These are phyloP conservation scores for Stephania japonica DNA, from an alignment of 164 flowering plant genomes.

Conservation along the genomic window DNA sequence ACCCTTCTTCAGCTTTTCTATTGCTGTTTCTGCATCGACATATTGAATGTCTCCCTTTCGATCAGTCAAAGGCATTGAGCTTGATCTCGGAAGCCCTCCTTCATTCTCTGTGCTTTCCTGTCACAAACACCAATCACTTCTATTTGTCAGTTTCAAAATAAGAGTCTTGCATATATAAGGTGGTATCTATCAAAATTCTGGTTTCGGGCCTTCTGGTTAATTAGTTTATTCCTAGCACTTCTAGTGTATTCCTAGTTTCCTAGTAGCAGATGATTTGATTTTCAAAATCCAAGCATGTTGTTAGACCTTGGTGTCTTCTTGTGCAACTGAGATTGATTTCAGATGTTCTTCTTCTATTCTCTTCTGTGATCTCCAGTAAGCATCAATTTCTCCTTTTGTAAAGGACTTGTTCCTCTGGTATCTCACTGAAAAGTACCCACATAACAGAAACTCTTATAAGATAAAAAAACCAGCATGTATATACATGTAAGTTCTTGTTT, in stretches of 20 bases:
- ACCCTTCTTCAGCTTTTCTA: slow-evolving; percentile 31
- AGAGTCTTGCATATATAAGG: not conserved
- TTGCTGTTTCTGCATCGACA: slow-evolving; percentile 16
- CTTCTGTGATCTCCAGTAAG: slow-evolving; percentile 66
- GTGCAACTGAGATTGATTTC: slow-evolving; percentile 26
- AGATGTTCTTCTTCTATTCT: slow-evolving; percentile 56
- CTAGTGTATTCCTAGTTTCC: no score
- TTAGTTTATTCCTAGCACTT: not conserved
- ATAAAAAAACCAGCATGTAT: not conserved
- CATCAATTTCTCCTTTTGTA: slow-evolving; percentile 67
- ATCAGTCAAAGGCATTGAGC: slow-evolving; percentile 30
- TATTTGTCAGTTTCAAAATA: not conserved
- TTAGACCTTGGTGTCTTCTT: slow-evolving; percentile 16
- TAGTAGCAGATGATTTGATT: not conserved
- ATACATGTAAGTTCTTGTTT: not conserved
- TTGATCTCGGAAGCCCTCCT: slow-evolving; percentile 29
- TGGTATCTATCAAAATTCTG: not conserved
- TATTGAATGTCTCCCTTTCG: slow-evolving; percentile 14
- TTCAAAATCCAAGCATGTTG: not conserved
- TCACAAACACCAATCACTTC: slow-evolving; percentile 2
- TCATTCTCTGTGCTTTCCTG: slow-evolving; percentile 17
- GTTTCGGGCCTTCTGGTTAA: not conserved
- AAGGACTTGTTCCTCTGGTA: slow-evolving; percentile 56
- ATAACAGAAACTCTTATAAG: not conserved
- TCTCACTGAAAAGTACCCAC: slow-evolving; percentile 29